Evolutionary conservation across 257 asterid species (phyloP).

Genomic region (Gentiana dahurica): DNA sequence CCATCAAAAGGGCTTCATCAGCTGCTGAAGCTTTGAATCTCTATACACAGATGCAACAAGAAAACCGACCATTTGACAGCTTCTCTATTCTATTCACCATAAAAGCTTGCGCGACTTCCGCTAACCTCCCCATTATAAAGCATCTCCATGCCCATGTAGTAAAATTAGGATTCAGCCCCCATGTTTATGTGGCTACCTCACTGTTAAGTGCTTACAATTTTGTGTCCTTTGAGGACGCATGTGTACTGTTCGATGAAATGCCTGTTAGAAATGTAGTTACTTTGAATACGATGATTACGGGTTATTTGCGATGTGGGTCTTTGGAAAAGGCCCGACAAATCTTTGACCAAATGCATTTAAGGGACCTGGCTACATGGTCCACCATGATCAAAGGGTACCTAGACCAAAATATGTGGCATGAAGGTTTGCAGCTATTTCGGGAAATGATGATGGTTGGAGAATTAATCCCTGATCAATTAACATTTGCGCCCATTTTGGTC

Average conservation of each 20-base stretch:
- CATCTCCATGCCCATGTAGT: constrained; percentile 50
- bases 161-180: constrained; percentile 35
- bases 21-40: constrained; percentile 34
- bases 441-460: constrained; percentile 19
- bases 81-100: constrained; percentile 36
- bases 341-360: constrained; percentile 39
- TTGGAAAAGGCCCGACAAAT: constrained; percentile 18
- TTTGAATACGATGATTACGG: constrained; percentile 53
- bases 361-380: constrained; percentile 44
- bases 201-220: constrained; percentile 24
- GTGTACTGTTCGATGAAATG: constrained; percentile 51
- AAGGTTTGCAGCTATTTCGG: constrained; percentile 36
- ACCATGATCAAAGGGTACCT: constrained; percentile 43
- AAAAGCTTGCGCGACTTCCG: constrained; percentile 30
- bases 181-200: constrained; percentile 45
- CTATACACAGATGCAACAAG: constrained; percentile 35
- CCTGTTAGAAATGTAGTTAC: constrained; percentile 30
- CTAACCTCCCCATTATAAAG: constrained; percentile 13
- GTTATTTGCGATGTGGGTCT: constrained; percentile 25
- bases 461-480: constrained; percentile 39
- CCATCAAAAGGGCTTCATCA: constrained; percentile 29
- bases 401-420: constrained; percentile 24
- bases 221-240: constrained; percentile 24
- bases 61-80: constrained; percentile 20
- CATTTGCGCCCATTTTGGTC: constrained; percentile 26